Evolutionary conservation across 371 early-diverging fungal species (phyloP).

Genomic region (Mortierella sp.): DNA sequence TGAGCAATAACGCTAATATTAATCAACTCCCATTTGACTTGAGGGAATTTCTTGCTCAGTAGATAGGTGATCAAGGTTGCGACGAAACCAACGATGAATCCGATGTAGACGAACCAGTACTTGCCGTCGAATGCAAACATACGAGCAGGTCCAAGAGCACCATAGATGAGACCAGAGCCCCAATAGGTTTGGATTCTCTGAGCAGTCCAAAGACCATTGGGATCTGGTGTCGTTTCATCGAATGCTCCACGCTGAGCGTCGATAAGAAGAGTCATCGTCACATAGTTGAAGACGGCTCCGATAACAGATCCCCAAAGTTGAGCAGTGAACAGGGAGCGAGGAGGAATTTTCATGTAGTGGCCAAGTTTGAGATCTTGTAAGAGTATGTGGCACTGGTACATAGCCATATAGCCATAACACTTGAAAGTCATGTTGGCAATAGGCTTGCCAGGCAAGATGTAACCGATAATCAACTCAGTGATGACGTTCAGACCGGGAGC

Average conservation of each 20-base stretch:
- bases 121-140: slow-evolving; percentile 64
- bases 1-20: slow-evolving; percentile 63
- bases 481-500: slow-evolving; percentile 79
- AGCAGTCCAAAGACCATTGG: slow-evolving; percentile 40
- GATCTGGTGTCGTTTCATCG: slow-evolving; percentile 26
- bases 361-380: slow-evolving; percentile 65
- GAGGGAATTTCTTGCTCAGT: slow-evolving; percentile 61
- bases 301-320: slow-evolving; percentile 56
- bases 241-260: slow-evolving; percentile 41
- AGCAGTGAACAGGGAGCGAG: slow-evolving; percentile 55
- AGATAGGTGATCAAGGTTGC: slow-evolving; percentile 62
- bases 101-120: slow-evolving; percentile 62
- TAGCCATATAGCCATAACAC: slow-evolving; percentile 64
- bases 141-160: slow-evolving; percentile 71
- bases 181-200: slow-evolving; percentile 14
- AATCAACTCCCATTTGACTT: slow-evolving; percentile 33
- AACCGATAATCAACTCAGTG: slow-evolving; percentile 72
- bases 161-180: slow-evolving; percentile 51
- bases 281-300: slow-evolving; percentile 43
- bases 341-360: slow-evolving; percentile 70
- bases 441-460: slow-evolving; percentile 66
- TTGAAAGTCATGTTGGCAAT: slow-evolving; percentile 61
- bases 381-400: slow-evolving; percentile 60
- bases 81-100: slow-evolving; percentile 63
- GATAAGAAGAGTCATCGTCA: slow-evolving; percentile 25